phyloP scores from a whole-genome alignment of 2,329 filamentous ascomycete species.

The Trichoderma brevicompactum region DNA sequence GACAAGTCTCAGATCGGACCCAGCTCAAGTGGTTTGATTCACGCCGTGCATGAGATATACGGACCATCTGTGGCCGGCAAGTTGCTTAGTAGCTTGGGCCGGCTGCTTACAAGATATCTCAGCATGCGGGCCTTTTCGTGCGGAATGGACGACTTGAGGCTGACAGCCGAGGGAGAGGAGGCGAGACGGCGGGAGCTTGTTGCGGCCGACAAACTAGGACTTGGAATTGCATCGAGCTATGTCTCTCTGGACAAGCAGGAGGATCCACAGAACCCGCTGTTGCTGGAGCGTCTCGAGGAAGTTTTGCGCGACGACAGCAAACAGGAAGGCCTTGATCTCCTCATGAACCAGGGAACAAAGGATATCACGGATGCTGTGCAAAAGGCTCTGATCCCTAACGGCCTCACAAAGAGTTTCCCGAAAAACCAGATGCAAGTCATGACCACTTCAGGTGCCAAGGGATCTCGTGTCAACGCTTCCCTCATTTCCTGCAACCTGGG shows the following conservation, averaged over 20 bases:
- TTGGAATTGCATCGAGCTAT: conserved; percentile 82
- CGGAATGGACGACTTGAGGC: conserved; percentile 91
- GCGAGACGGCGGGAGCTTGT: conserved; percentile 70
- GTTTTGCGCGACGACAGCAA: conserved; percentile 90
- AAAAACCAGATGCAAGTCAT: conserved; percentile 99
- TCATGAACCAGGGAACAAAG: conserved; percentile 74
- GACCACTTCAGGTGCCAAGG: conserved; percentile 96
- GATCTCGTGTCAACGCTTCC: conserved; percentile 89
- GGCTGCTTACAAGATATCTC: conserved; percentile 84
- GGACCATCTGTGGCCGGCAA: conserved; percentile 86
- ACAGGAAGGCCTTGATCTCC: conserved; percentile 84
- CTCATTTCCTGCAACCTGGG: conserved; percentile 97
- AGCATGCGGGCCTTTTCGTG: conserved; percentile 96
- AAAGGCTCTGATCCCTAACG: conserved; percentile 74
- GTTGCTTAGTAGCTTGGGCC: conserved; percentile 84
- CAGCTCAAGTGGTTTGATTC: conserved; percentile 82
- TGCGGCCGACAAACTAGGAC: conserved; percentile 70
- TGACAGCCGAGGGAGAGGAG: conserved; percentile 79
- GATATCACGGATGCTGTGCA: conserved; percentile 80
- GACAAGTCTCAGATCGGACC: conserved; percentile 96
- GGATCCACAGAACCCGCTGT: conserved; percentile 68
- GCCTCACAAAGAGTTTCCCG: conserved; percentile 89
- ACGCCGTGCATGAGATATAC: conserved; percentile 91
- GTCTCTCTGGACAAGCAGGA: conserved; percentile 76
- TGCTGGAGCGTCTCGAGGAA: conserved; percentile 80